Base-by-base conservation (phyloP, 345 rosid species). In the Salix viminalis region DNA sequence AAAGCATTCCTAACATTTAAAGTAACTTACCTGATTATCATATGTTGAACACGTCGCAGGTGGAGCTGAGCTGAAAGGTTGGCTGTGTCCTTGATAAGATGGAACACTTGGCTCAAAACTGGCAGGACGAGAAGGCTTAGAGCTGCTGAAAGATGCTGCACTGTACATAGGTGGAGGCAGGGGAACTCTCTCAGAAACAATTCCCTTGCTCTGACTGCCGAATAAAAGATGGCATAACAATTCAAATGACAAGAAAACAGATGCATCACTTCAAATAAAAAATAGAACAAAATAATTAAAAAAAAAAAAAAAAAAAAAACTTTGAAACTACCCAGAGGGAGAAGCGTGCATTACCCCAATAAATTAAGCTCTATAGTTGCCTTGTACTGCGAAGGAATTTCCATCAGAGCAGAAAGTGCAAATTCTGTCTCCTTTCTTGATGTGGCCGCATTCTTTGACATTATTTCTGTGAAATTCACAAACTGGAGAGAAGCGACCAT, bases 61-160 rank as follows among this genome's bases (percentile, higher is more conserved):
- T 32, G 89, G 81, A 76, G 90, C 88, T 58, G 90, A 85, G 80
- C 75, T 84, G 77, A 78, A 71, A 13, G 84, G 76, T 34, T 7
- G 79, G 82, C 78, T 79, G 19, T 86, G 86, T 54, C 12, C 75
- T 21, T 87, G 86, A 76, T 83, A 88, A 74, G 87, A 66, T 73
- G 92, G 91, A 39, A 82, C 87, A 54, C 86, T 87, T 28, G 97
- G 91, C 82, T 89, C 86, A 72, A 77, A 88, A 80, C 87, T 89
- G 54, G 81, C 77, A 16, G 82, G 74, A 48, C 1, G 79, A 67
- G 86, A 85, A 83, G 87, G 71, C 71, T 32, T 79, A 19, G 76
- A 64, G 64, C 69, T 75, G 66, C 50, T 64, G 66, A 68, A 71
- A 52, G 77, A 66, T 3, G 77, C n/a, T 48, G 70, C 61, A 41